These are phyloP conservation scores for Yarrowia sp. DNA, from an alignment of 805 yeast genomes.

Conservation along the genomic window DNA sequence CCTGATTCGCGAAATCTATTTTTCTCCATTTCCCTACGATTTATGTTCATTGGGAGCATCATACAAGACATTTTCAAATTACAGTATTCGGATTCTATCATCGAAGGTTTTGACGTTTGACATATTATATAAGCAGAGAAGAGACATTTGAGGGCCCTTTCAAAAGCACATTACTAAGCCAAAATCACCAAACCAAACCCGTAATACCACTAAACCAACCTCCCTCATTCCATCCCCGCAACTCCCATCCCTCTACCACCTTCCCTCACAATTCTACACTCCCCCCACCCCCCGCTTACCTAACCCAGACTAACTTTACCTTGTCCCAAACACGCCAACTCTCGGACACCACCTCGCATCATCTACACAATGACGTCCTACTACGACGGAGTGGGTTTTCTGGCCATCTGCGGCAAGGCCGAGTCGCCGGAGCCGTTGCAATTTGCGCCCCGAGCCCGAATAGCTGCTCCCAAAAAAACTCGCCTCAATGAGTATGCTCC, in stretches of 20 bases:
- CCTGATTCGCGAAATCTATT: too few relatives aligned
- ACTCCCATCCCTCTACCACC: too few relatives aligned
- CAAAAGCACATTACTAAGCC: background rate
- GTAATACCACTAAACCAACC: background rate
- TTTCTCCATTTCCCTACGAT: too few relatives aligned
- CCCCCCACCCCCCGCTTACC: too few relatives aligned
- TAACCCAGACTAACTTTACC: background rate
- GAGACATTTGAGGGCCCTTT: background rate
- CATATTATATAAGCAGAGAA: background rate
- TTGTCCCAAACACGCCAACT: background rate
- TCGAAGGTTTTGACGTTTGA: too few relatives aligned
- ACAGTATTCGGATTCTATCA: too few relatives aligned
- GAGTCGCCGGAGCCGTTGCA: constrained; percentile 40
- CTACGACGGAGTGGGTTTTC: constrained; percentile 42
- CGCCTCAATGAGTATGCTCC: constrained; percentile 2
- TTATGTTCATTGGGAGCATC: too few relatives aligned
- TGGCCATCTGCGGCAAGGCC: constrained; percentile 41
- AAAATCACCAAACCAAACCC: background rate
- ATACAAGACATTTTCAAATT: too few relatives aligned
- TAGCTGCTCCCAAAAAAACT: background rate
- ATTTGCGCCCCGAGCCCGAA: background rate
- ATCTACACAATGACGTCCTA: constrained; percentile 29
- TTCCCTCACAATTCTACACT: too few relatives aligned
- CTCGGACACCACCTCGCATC: background rate
- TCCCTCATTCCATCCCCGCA: too few relatives aligned